Percentiles rank a stretch among this genome's conserved stretches.
Evolutionary conservation across 208 protist species (phyloP).

Genomic region (Angomonas ambiguus): DNA sequence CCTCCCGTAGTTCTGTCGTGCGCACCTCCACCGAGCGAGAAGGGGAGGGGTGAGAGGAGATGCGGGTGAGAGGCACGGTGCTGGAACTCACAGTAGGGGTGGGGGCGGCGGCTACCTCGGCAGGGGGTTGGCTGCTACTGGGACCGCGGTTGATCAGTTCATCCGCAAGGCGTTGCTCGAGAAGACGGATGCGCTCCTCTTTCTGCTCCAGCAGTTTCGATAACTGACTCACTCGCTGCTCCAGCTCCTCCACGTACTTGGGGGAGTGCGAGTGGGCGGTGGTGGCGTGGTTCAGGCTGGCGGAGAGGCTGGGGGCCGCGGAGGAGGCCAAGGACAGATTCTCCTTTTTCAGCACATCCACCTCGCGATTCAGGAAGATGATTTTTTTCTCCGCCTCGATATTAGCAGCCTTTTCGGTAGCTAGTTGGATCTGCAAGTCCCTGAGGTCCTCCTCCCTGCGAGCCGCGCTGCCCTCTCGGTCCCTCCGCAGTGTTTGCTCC

Average conservation of each 20-base stretch:
- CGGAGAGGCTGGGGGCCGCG: not conserved
- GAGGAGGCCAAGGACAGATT: conserved; percentile 26
- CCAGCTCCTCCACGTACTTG: conserved; percentile 40
- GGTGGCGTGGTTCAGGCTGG: not conserved
- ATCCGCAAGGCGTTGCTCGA: conserved; percentile 77
- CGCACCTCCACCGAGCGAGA: not conserved
- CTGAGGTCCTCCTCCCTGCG: conserved; percentile 35
- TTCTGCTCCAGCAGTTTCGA: conserved; percentile 29
- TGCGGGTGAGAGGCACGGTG: not conserved
- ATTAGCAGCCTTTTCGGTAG: conserved; percentile 69
- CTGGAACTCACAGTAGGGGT: not conserved
- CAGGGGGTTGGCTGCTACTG: not conserved
- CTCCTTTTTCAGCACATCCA: conserved; percentile 34
- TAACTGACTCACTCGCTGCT: conserved; percentile 37
- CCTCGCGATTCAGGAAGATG: conserved; percentile 33
- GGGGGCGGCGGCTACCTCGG: not conserved
- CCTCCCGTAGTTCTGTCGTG: not conserved
- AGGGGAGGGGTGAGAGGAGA: not conserved
- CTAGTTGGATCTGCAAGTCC: conserved; percentile 53
- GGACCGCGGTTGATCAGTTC: conserved; percentile 31
- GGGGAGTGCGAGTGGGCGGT: not conserved
- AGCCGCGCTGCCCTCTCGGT: conserved; percentile 19
- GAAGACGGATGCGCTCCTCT: conserved; percentile 72
- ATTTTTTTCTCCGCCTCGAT: conserved; percentile 61
- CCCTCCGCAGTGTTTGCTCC: not conserved